These are phyloP conservation scores for Fusarium torreyae DNA, from an alignment of 2,329 filamentous ascomycete species.

Conservation along the genomic window DNA sequence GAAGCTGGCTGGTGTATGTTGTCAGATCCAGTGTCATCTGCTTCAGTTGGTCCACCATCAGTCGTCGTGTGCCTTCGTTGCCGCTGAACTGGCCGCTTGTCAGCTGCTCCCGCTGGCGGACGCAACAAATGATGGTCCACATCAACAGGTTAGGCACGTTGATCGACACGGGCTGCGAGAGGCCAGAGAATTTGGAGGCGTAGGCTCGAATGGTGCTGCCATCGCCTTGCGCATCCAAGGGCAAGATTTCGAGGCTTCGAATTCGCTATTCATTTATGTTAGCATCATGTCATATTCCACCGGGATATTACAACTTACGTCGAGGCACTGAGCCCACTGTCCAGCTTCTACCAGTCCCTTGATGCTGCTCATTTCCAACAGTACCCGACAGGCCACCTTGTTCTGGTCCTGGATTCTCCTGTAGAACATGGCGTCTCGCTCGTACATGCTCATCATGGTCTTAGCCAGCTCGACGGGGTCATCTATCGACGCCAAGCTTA, in stretches of 20 bases:
- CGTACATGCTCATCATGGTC: constrained; percentile 76
- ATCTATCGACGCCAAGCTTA: constrained; percentile 73
- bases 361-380: constrained; percentile 74
- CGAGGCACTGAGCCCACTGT: constrained; percentile 71
- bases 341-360: constrained; percentile 69
- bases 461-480: constrained; percentile 72
- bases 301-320: constrained; percentile 62
- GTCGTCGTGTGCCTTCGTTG: constrained; percentile 74
- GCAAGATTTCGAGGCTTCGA: constrained; percentile 81
- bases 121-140: constrained; percentile 93
- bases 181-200: constrained; percentile 83
- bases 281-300: constrained; percentile 18
- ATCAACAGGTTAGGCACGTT: constrained; percentile 93
- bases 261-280: constrained; percentile 72
- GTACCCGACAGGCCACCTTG: constrained; percentile 68
- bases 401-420: constrained; percentile 71
- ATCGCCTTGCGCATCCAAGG: constrained; percentile 81
- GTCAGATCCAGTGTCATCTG: constrained; percentile 91
- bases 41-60: constrained; percentile 79
- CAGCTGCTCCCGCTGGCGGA: constrained; percentile 81
- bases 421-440: constrained; percentile 73
- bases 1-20: constrained; percentile 92
- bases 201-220: constrained; percentile 83
- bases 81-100: constrained; percentile 80
- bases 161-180: constrained; percentile 85